Conservation (phyloP, 164 flowering plant genomes). For the Tinospora cordifolia region DNA sequence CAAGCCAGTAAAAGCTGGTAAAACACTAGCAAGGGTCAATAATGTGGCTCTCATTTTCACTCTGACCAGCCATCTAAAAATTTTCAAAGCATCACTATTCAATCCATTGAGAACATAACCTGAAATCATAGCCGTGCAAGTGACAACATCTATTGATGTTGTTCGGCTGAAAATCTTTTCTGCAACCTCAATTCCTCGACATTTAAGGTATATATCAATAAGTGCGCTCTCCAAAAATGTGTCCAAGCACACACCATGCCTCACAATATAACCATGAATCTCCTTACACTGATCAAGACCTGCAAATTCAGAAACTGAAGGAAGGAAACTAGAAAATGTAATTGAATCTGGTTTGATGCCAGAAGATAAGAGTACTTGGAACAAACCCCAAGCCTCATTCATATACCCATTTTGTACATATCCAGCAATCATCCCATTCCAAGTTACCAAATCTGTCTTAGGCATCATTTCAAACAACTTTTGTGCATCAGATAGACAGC, state of each 20-base stretch:
- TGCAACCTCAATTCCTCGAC: conserved; percentile 56
- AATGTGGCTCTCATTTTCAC: conserved; percentile 48
- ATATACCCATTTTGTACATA: conserved; percentile 48
- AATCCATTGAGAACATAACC: conserved; percentile 69
- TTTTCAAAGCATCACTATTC: conserved; percentile 45
- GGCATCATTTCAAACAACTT: conserved; percentile 49
- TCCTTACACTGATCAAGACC: conserved; percentile 47
- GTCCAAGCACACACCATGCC: conserved; percentile 49
- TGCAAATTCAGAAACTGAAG: conserved; percentile 37
- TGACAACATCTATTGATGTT: conserved; percentile 41
- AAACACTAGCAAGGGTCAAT: conserved; percentile 54
- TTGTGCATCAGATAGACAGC: conserved; percentile 39
- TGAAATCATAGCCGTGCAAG: conserved; percentile 72
- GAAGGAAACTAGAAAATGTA: conserved; percentile 72
- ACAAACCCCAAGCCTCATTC: conserved; percentile 44
- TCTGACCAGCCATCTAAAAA: conserved; percentile 37
- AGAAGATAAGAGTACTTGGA: conserved; percentile 42
- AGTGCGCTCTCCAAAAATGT: conserved; percentile 66
- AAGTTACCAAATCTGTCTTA: conserved; percentile 41
- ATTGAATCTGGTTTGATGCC: conserved; percentile 58
- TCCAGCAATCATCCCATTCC: conserved; percentile 83
- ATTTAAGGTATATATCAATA: conserved; percentile 68
- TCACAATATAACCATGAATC: conserved; percentile 54
- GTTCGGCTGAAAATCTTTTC: conserved; percentile 36
- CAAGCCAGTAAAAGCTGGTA: conserved; percentile 66